A percentile compares a stretch with the other conserved stretches of the same genome.
phyloP scores from a whole-genome alignment of 345 rosid species.

The Camelina sativa region DNA sequence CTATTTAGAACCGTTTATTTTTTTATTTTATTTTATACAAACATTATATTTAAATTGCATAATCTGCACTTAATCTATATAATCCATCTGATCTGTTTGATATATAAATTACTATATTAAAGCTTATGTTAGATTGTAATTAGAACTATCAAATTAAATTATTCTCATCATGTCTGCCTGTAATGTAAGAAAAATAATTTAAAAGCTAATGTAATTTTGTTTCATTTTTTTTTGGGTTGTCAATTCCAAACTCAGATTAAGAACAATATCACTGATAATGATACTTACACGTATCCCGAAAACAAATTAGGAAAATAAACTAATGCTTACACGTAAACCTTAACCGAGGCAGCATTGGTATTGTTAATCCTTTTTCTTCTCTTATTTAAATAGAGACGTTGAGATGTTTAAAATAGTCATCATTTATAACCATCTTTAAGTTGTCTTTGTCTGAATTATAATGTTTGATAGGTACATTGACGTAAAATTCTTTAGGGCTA shows the following conservation, averaged over 20 bases:
- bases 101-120: too few species aligned
- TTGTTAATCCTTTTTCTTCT: neutral
- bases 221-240: too few species aligned
- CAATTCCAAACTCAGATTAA: too few species aligned
- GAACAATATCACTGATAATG: too few species aligned
- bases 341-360: neutral
- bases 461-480: neutral
- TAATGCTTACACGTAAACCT: slow-evolving; percentile 11
- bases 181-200: neutral
- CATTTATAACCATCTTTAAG: neutral
- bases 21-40: too few species aligned
- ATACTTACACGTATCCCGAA: slow-evolving; percentile 14
- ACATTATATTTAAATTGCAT: too few species aligned
- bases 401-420: neutral
- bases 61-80: too few species aligned
- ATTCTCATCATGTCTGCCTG: slow-evolving; percentile 7
- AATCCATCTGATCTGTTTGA: too few species aligned
- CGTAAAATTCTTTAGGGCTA: neutral
- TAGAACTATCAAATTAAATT: neutral
- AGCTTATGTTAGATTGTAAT: too few species aligned
- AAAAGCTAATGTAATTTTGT: neutral
- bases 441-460: neutral
- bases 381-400: neutral
- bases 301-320: neutral
- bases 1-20: too few species aligned